Evolutionary conservation across 176 grass and related monocot genomes (phyloP), one percentile per base, ranked within the genome.

Genomic region (Pharus latifolius): DNA sequence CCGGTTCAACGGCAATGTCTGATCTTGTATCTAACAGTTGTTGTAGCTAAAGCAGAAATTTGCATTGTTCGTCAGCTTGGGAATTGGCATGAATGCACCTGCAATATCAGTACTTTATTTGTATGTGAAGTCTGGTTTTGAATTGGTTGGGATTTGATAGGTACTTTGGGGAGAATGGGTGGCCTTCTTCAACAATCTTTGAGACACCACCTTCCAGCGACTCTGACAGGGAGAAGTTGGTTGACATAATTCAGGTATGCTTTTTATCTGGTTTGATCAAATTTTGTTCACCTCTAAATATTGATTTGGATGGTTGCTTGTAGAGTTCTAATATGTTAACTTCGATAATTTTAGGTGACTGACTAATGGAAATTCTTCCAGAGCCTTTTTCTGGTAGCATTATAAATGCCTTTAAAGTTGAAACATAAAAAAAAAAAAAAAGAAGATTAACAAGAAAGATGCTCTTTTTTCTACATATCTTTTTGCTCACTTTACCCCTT

Each of bases 121-220:
- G 24, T 35, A 3, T 18, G 15, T 74, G 55, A 67, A 52, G 41
- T 72, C 75, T 47, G 76, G 13, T 76, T 66, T 29, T 66, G 28
- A 80, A 55, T 70, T 53, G 20, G 25, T 60, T 56, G 44, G 27
- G 23, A 81, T 30, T 73, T 80, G 20, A 13, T 69, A 98, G 94
- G 94, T 98, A 93, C 56, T 98, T 98, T 51, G 82, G 81, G 8
- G 78, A 93, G 30, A 83, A 98, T 60, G 94, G 94, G 61, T 98
- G 94, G 94, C 89, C 94, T 80, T 72, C 81, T 78, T 98, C 94
- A 70, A 75, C 88, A 5, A 82, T 98, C 34, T 93, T 69, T 56
- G 81, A 85, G 45, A 78, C 61, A 20, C 87, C 86, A 56, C 94
- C 94, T 61, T 81, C 87, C 9, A 88, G 74, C 0, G 81, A 89